phyloP scores from a whole-genome alignment of 2,329 filamentous ascomycete genomes.

The Aphanocladium album region DNA sequence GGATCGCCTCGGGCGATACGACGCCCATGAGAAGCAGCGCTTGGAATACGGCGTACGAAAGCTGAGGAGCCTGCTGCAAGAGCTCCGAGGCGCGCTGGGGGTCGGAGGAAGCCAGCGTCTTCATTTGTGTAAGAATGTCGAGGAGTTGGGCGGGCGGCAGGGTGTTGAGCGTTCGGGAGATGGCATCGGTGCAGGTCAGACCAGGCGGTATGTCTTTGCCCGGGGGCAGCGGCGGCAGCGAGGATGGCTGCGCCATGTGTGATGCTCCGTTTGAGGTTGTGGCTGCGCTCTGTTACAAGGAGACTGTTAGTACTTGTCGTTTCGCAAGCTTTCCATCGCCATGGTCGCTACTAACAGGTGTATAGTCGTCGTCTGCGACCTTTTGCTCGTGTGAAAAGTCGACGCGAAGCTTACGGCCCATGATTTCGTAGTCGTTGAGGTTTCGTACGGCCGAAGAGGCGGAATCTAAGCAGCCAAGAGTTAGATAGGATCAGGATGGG shows the following conservation, averaged over 20 bases:
- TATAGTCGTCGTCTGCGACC: slow-evolving; percentile 57
- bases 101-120: slow-evolving; percentile 76
- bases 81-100: slow-evolving; percentile 81
- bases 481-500: neutral
- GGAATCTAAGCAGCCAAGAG: slow-evolving; percentile 46
- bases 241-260: slow-evolving; percentile 37
- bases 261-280: slow-evolving; percentile 26
- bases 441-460: slow-evolving; percentile 93
- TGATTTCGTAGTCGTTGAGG: slow-evolving; percentile 90
- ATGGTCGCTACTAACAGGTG: slow-evolving; percentile 18
- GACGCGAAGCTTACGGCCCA: slow-evolving; percentile 88
- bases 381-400: slow-evolving; percentile 94
- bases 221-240: slow-evolving; percentile 74
- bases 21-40: slow-evolving; percentile 88
- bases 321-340: slow-evolving; percentile 18
- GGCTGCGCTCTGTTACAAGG: slow-evolving; percentile 8
- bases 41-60: slow-evolving; percentile 93
- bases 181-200: slow-evolving; percentile 80
- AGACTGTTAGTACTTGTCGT: slow-evolving; percentile 2
- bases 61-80: slow-evolving; percentile 81
- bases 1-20: slow-evolving; percentile 77
- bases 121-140: slow-evolving; percentile 92
- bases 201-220: slow-evolving; percentile 81
- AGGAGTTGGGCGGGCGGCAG: slow-evolving; percentile 85
- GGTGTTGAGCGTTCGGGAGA: slow-evolving; percentile 83